A percentile compares a stretch with the other conserved stretches of the same genome.
Evolutionary conservation across 192 early-diverging fungal genomes (phyloP).

Genomic region (Allomyces macrogynus): DNA sequence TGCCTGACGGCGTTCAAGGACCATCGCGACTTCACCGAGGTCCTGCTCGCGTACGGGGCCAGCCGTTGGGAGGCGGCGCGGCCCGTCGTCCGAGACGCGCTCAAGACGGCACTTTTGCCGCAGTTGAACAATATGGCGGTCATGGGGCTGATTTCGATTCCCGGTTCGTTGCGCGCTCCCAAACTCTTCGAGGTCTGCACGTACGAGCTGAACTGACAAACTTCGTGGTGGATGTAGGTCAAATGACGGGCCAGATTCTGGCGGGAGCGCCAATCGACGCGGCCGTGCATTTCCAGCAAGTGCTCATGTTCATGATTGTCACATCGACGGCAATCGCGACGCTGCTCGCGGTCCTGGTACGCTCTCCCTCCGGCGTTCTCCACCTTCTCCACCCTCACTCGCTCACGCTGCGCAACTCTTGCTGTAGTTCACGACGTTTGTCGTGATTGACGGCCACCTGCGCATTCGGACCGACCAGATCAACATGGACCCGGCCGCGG

Average conservation of each 20-base stretch:
- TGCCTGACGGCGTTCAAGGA: slow-evolving; percentile 39
- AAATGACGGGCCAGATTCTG: slow-evolving; percentile 69
- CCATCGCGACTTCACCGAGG: slow-evolving; percentile 25
- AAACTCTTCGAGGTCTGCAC: no score
- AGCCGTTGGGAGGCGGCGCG: slow-evolving; percentile 58
- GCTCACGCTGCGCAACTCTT: not conserved
- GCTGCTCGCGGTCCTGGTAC: slow-evolving; percentile 8
- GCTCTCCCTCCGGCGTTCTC: not conserved
- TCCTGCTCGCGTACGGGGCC: slow-evolving; percentile 50
- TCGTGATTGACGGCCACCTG: not conserved
- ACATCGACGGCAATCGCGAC: slow-evolving; percentile 47
- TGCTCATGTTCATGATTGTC: slow-evolving; percentile 72
- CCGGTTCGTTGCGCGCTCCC: no score
- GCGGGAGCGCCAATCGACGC: slow-evolving; percentile 60
- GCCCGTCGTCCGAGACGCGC: slow-evolving; percentile 49
- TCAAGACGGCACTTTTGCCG: slow-evolving; percentile 55
- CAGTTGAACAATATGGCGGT: slow-evolving; percentile 61
- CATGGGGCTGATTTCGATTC: slow-evolving; percentile 70
- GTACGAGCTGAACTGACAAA: no score
- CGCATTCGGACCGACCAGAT: not conserved
- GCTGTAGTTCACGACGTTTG: not conserved
- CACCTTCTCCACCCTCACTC: not conserved
- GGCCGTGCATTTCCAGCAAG: slow-evolving; percentile 62
- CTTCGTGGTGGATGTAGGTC: no score
- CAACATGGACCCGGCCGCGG: not conserved